Evolutionary conservation across 1,139 yeast genomes (phyloP).

Genomic region (Magnusiomyces suaveolens): DNA sequence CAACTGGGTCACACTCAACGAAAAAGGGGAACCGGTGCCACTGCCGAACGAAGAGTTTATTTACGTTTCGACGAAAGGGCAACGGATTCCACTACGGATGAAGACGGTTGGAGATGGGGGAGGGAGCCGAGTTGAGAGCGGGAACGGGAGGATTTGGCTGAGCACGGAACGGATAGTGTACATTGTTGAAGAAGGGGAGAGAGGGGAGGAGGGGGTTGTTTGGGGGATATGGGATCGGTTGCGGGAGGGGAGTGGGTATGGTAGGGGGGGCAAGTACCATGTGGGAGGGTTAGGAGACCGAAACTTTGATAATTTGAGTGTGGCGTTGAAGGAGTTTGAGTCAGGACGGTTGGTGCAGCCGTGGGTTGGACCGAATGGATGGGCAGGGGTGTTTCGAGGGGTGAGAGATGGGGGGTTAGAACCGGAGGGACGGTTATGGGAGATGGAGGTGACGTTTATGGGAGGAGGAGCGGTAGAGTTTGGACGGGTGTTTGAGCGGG

Average conservation of each 20-base stretch:
- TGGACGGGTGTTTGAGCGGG: not conserved
- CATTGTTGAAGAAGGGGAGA: slow-evolving; percentile 6
- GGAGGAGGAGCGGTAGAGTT: slow-evolving; percentile 5
- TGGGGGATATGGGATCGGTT: too few species aligned
- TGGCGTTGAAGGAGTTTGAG: slow-evolving; percentile 19
- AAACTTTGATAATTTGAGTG: slow-evolving; percentile 20
- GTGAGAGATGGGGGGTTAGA: slow-evolving; percentile 20
- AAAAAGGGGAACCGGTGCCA: slow-evolving; percentile 19
- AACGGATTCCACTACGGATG: not conserved
- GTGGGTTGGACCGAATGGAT: slow-evolving; percentile 32
- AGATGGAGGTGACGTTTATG: slow-evolving; percentile 2
- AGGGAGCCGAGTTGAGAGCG: not conserved
- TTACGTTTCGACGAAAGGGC: not conserved
- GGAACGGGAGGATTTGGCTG: slow-evolving; percentile 6
- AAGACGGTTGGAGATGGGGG: too few species aligned
- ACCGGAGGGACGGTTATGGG: slow-evolving; percentile 3
- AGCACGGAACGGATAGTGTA: slow-evolving; percentile 18
- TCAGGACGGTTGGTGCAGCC: slow-evolving; percentile 26
- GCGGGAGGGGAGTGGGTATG: too few species aligned
- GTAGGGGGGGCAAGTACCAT: slow-evolving; percentile 14
- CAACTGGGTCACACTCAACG: slow-evolving; percentile 22
- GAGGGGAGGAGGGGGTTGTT: slow-evolving; percentile 14
- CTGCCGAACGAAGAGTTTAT: slow-evolving; percentile 21
- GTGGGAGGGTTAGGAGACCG: slow-evolving; percentile 28
- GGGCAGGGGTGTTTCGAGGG: slow-evolving; percentile 23